phyloP scores from a whole-genome alignment of 148 eudicot species.

The Rheum nobile region DNA sequence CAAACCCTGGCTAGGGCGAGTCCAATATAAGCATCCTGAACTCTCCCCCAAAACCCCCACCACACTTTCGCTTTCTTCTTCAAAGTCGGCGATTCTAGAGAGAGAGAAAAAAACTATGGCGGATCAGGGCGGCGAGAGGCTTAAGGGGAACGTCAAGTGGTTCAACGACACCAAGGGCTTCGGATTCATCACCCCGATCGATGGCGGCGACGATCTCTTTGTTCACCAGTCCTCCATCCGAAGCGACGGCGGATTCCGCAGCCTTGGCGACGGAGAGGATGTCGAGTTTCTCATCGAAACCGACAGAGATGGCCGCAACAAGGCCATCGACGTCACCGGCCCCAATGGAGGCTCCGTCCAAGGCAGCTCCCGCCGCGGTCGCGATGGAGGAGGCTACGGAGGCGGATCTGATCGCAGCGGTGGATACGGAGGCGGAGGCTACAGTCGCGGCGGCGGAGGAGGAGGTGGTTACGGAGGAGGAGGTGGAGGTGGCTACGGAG shows the following conservation, averaged over 20 bases:
- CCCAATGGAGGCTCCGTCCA: slow-evolving; percentile 29
- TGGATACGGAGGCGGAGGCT: slow-evolving; percentile 20
- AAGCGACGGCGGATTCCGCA: slow-evolving; percentile 37
- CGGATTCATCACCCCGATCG: slow-evolving; percentile 46
- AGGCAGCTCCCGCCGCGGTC: slow-evolving; percentile 27
- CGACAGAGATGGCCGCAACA: slow-evolving; percentile 42
- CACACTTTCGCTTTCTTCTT: not conserved
- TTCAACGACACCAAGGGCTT: slow-evolving; percentile 45
- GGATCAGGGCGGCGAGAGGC: slow-evolving; percentile 5
- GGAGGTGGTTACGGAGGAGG: slow-evolving; percentile 38
- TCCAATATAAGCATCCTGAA: not conserved
- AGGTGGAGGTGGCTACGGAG: slow-evolving; percentile 26
- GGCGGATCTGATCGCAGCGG: slow-evolving; percentile 18
- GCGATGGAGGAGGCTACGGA: slow-evolving; percentile 29
- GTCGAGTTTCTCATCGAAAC: slow-evolving; percentile 25
- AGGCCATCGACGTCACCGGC: slow-evolving; percentile 36
- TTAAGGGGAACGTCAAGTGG: slow-evolving; percentile 49
- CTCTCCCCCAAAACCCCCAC: not conserved
- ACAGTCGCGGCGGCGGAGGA: slow-evolving; percentile 9
- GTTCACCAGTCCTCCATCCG: slow-evolving; percentile 52
- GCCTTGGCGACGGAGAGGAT: slow-evolving; percentile 37
- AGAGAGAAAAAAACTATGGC: slow-evolving; percentile 2
- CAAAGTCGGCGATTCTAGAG: not conserved
- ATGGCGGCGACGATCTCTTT: slow-evolving; percentile 53
- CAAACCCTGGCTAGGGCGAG: slow-evolving; percentile 4